Evolutionary conservation across 495 filamentous ascomycete genomes (phyloP), one percentile per base, ranked within the genome.

Genomic region (Penicillium psychrofluorescens): DNA sequence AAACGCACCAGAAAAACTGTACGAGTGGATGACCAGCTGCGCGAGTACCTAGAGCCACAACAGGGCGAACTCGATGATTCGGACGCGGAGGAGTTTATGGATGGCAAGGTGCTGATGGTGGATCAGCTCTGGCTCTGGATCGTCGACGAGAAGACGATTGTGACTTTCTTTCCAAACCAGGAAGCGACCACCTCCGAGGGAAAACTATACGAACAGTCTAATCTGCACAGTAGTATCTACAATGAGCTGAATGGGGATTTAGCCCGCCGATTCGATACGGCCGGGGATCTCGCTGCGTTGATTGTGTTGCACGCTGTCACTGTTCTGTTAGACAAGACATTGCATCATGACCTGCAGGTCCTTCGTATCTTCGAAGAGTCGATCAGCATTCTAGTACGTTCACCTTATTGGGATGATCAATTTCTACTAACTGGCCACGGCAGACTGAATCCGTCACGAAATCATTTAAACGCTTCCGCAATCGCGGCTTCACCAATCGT

Each of bases 91-190:
- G 57, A 55, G n/a, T 67, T 79, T 8, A 64, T 72, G 39, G 70
- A 83, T 29, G 76, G 75, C 0, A 81, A 82, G 49, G 72, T 84
- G 11, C 63, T 85, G 10, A 84, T 85, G 80, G 80, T 86, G 7
- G 81, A 85, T 47, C 80, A 84, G 46, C 63, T 86, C 5, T 85
- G 81, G 82, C 56, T 84, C 1, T 86, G 79, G 79, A 75, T 81
- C 11, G 72, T 83, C 6, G 72, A 83, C 44, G 66, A 67, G 16
- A 78, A 76, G 68, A 79, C 74, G 2, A 50, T 82, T 29, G 62
- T 74, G 8, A 81, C 80, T 0, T 82, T 80, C 55, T 82, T 82
- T 46, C 75, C 79, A 1, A 60, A 63, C 11, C 64, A 67, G 36
- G 61, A 68, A 35, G 56, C 64, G 6, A 66, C 61, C 2, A 70